phyloP scores from a whole-genome alignment of 768 basidiomycete genomes.

The Boletus pseudopeckii region DNA sequence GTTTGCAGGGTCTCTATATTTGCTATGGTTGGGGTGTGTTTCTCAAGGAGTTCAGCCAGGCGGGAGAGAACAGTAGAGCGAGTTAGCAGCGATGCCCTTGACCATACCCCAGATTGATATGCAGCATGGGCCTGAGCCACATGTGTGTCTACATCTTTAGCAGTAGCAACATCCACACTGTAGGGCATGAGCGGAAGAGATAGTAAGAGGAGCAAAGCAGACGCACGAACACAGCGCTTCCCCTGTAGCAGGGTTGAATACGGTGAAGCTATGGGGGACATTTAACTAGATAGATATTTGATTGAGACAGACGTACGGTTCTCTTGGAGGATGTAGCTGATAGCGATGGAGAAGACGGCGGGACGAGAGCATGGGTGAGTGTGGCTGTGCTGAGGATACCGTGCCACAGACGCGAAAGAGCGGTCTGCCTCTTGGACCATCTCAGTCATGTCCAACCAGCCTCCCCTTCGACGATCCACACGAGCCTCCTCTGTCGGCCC shows the following conservation, averaged over 20 bases:
- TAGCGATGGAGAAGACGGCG: conserved; percentile 7
- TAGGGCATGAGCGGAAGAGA: not conserved
- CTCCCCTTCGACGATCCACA: conserved; percentile 49
- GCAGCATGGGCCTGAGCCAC: conserved; percentile 53
- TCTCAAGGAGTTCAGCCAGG: conserved; percentile 61
- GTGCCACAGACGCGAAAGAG: conserved; percentile 24
- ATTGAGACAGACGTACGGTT: conserved; percentile 1
- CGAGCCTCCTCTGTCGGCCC: conserved; percentile 49
- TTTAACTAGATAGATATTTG: not conserved
- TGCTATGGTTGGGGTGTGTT: conserved; percentile 55
- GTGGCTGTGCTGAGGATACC: conserved; percentile 17
- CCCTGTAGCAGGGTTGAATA: conserved; percentile 69
- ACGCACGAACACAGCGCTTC: conserved; percentile 55
- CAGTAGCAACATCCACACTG: conserved; percentile 55
- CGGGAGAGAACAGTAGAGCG: conserved; percentile 65
- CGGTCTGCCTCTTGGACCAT: not conserved
- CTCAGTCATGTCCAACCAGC: conserved; percentile 28
- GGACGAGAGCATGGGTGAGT: conserved; percentile 3
- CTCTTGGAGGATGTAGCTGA: conserved; percentile 3
- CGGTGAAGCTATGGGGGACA: conserved; percentile 41
- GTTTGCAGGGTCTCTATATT: conserved; percentile 71
- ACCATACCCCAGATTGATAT: conserved; percentile 73
- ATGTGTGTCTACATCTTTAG: conserved; percentile 47
- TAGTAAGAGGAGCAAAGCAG: conserved; percentile 41
- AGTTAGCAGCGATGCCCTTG: conserved; percentile 49